These are phyloP conservation scores for Telopea speciosissima DNA, from an alignment of 177 flowering plant species.

Conservation along the genomic window DNA sequence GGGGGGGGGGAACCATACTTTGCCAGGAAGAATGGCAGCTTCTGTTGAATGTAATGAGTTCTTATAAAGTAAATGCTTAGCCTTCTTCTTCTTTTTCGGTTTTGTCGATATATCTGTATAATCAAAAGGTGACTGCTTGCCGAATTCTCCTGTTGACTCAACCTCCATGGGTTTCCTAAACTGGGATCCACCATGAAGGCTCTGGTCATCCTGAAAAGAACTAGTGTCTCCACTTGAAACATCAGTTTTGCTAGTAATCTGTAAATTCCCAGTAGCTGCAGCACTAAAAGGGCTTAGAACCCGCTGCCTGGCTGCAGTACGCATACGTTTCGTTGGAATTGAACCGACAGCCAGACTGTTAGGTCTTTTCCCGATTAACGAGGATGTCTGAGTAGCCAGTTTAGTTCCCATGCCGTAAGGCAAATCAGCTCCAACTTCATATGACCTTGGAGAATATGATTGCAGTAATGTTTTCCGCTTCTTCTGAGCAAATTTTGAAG, in stretches of 20 bases:
- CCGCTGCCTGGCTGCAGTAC: slow-evolving; percentile 88
- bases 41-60: slow-evolving; percentile 20
- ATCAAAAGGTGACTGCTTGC: slow-evolving; percentile 57
- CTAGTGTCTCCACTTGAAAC: slow-evolving; percentile 96
- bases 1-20: slow-evolving; percentile 9
- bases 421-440: slow-evolving; percentile 47
- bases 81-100: slow-evolving; percentile 83
- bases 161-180: slow-evolving; percentile 59
- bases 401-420: slow-evolving; percentile 44
- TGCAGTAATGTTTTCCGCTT: slow-evolving; percentile 40
- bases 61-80: slow-evolving; percentile 52
- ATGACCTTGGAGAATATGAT: slow-evolving; percentile 38
- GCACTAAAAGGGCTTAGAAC: slow-evolving; percentile 50
- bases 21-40: slow-evolving; percentile 11
- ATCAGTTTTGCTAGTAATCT: slow-evolving; percentile 52
- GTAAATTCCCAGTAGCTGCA: slow-evolving; percentile 44
- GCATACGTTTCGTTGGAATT: slow-evolving; percentile 80
- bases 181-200: slow-evolving; percentile 62
- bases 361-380: slow-evolving; percentile 54
- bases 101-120: slow-evolving; percentile 56
- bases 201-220: slow-evolving; percentile 94
- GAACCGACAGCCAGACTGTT: slow-evolving; percentile 53
- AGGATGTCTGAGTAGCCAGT: slow-evolving; percentile 34
- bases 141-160: slow-evolving; percentile 78
- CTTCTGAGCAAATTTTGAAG: slow-evolving; percentile 51